Percentiles rank a stretch among this genome's conserved stretches.
Evolutionary conservation across 2,329 filamentous ascomycete species (phyloP).

Genomic region (Calonectria fujianensis): DNA sequence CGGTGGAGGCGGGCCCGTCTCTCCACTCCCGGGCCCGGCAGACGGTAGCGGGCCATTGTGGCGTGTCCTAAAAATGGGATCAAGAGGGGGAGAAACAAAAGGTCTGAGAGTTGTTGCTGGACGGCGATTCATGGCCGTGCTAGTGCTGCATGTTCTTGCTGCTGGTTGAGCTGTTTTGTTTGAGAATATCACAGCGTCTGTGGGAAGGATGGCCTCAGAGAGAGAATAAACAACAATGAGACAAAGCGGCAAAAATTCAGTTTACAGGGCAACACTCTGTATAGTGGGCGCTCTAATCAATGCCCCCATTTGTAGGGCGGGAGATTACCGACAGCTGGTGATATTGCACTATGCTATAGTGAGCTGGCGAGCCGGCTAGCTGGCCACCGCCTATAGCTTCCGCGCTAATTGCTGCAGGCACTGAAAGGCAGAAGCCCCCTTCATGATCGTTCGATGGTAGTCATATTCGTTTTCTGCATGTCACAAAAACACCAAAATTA

Average conservation of each 20-base stretch:
- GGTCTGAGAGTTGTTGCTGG: neutral
- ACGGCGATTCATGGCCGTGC: neutral
- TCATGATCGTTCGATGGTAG: neutral
- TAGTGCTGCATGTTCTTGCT: neutral
- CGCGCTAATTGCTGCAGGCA: conserved; percentile 1
- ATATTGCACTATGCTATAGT: conserved; percentile 25
- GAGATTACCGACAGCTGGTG: neutral
- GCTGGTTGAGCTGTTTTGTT: neutral
- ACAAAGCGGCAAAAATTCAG: neutral
- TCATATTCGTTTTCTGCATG: conserved; percentile 1
- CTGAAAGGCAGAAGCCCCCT: conserved; percentile 5
- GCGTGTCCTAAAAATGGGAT: conserved; percentile 21
- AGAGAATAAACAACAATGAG: neutral
- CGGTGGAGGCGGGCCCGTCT: conserved; percentile 12
- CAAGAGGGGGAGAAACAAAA: neutral
- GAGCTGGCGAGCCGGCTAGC: conserved; percentile 1
- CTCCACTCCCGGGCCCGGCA: conserved; percentile 17
- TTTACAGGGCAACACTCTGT: conserved; percentile 6
- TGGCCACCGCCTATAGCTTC: conserved; percentile 7
- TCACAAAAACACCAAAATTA: neutral
- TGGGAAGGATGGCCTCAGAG: neutral
- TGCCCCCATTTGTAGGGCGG: conserved; percentile 7
- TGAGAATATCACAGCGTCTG: neutral
- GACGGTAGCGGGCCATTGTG: neutral
- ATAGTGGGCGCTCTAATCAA: neutral